Conservation (phyloP, 2,329 filamentous ascomycete genomes). For the Colletotrichum incanum region DNA sequence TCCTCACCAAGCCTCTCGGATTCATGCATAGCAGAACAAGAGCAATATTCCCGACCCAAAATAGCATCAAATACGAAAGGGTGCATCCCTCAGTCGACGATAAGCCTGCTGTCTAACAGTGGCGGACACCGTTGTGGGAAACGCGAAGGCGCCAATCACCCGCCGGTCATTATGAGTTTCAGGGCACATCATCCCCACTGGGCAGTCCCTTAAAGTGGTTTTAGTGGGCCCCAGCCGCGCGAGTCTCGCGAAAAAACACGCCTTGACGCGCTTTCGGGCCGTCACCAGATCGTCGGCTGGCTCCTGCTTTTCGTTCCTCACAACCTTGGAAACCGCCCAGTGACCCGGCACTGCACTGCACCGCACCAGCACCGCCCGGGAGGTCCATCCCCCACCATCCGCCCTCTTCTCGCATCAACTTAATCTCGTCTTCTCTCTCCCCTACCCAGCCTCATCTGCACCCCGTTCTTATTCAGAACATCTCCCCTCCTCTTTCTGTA, state of each 20-base stretch:
- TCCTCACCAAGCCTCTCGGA: background rate
- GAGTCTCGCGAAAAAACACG: constrained; percentile 42
- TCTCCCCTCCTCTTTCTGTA: constrained; percentile 28
- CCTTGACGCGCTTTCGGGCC: constrained; percentile 28
- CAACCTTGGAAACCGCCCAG: constrained; percentile 28
- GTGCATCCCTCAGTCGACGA: background rate
- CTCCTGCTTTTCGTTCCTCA: constrained; percentile 19
- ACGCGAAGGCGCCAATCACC: constrained; percentile 28
- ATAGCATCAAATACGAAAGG: constrained; percentile 1
- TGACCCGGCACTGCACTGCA: constrained; percentile 3
- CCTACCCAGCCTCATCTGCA: constrained; percentile 5
- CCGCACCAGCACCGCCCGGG: constrained; percentile 1
- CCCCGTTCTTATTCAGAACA: constrained; percentile 12
- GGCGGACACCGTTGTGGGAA: background rate
- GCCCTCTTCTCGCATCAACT: constrained; percentile 16
- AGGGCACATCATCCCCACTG: constrained; percentile 16
- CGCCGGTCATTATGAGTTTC: constrained; percentile 33
- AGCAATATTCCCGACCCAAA: background rate
- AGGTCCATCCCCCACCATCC: constrained; percentile 10
- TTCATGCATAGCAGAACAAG: no score
- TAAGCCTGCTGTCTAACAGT: background rate
- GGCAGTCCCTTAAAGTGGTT: constrained; percentile 1
- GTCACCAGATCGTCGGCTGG: constrained; percentile 26
- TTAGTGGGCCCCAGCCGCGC: constrained; percentile 19
- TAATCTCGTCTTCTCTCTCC: constrained; percentile 24